Base-by-base conservation (phyloP, 163 green algal genomes). In the Coccomyxa subellipsoidea region DNA sequence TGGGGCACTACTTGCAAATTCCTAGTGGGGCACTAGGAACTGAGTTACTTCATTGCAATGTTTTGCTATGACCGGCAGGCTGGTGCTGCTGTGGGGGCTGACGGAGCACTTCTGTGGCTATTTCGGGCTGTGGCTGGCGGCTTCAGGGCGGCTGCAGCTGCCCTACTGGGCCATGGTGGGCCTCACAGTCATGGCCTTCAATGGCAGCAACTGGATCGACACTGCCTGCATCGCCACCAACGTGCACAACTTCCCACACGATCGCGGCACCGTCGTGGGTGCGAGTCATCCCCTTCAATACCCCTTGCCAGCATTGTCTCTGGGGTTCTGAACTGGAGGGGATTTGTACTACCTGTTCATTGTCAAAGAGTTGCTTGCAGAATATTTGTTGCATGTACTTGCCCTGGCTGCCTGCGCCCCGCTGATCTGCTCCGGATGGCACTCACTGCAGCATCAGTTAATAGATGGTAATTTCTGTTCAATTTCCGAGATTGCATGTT, bases 161-260 rank as follows among this genome's bases (percentile, higher is more conserved):
- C 36, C 70, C 6, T 80, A 85, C n/a, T 87, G 78, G 87, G 81
- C 85, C n/a, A 79, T 92, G n/a, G 69, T 81, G 21, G 39, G 36
- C 25, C 66, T 91, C 31, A 85, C 82, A 0, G 47, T 79, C 0
- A 31, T 91, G 7, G 85, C 87, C 8, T 82, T 85, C n/a, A 86
- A 81, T n/a, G 87, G 85, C 32, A 84, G 84, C 35, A 85, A 80
- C 10, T 92, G 87, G 87, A 71, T 77, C 36, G 88, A 92, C 73
- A 85, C 82, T 0, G 37, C 76, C n/a, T 77, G 47, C 21, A 82
- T 92, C 15, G 82, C 81, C 8, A 90, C 87, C 12, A 91, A 86
- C 79, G 76, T 91, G 0, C 84, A 86, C 47, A 92, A 90, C 84
- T 90, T 92, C 59, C 87, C 87, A 10, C 37, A 69, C 53, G 53